Conservation (phyloP, 495 filamentous ascomycete species). For the Aspergillus olivimuriae region DNA sequence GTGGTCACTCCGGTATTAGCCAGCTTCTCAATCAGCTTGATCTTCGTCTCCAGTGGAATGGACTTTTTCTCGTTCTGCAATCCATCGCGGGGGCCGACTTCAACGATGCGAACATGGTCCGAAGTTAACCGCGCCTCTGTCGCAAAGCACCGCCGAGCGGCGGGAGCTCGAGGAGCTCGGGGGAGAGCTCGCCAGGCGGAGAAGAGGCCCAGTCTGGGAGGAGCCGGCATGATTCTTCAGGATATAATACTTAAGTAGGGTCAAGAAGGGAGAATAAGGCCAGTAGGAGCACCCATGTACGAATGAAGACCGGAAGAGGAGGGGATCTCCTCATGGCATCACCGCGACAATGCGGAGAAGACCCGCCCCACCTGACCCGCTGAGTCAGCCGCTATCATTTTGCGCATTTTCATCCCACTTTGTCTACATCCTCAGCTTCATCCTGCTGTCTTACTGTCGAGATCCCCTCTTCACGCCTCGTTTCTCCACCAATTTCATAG, state of each 20-base stretch:
- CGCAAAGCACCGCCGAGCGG: slow-evolving; percentile 27
- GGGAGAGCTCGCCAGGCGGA: no score
- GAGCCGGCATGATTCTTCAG: slow-evolving; percentile 20
- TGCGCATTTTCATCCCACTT: slow-evolving; percentile 12
- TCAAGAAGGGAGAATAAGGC: no score
- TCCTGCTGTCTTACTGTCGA: no score
- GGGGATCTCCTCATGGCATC: background rate
- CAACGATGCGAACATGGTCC: slow-evolving; percentile 65
- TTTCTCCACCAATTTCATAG: no score
- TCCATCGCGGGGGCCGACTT: slow-evolving; percentile 92
- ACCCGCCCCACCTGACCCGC: slow-evolving; percentile 14
- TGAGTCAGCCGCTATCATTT: background rate
- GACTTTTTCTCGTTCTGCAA: slow-evolving; percentile 90
- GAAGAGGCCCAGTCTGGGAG: slow-evolving; percentile 21
- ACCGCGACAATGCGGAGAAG: slow-evolving; percentile 18
- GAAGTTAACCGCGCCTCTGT: slow-evolving; percentile 44
- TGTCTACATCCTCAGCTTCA: background rate
- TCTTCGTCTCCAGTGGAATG: slow-evolving; percentile 75
- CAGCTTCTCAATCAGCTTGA: slow-evolving; percentile 72
- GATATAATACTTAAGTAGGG: background rate
- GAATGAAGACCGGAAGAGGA: background rate
- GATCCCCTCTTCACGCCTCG: no score
- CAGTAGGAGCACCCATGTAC: no score
- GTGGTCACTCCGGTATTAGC: slow-evolving; percentile 78
- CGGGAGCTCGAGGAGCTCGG: slow-evolving; percentile 24